Evolutionary conservation across 805 yeast genomes (phyloP).

Genomic region (Komagataella kurtzmanii): DNA sequence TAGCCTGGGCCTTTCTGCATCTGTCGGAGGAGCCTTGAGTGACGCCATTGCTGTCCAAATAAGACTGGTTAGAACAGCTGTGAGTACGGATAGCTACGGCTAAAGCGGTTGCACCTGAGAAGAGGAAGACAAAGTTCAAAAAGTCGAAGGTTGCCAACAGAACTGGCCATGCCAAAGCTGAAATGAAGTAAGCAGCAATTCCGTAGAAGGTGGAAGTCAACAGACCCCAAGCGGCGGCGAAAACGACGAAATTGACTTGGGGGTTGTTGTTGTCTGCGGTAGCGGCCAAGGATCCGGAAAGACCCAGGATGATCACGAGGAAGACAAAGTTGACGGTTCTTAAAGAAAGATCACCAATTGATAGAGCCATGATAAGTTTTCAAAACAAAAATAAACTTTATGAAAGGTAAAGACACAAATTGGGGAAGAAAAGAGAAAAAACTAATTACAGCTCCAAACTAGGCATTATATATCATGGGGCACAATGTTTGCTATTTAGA

Average conservation of each 20-base stretch:
- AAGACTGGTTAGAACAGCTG: conserved; percentile 62
- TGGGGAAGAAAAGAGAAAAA: neutral
- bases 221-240: conserved; percentile 78
- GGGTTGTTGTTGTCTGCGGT: conserved; percentile 38
- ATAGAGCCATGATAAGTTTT: conserved; percentile 20
- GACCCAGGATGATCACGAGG: conserved; percentile 70
- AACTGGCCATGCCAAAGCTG: conserved; percentile 79
- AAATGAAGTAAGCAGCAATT: conserved; percentile 58
- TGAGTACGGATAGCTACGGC: conserved; percentile 84
- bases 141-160: conserved; percentile 66
- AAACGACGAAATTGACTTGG: conserved; percentile 81
- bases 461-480: neutral
- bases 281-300: conserved; percentile 80
- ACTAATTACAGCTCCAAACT: neutral
- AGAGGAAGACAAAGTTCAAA: conserved; percentile 81
- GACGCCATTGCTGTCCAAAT: conserved; percentile 52
- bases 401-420: neutral
- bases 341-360: conserved; percentile 62
- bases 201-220: conserved; percentile 76
- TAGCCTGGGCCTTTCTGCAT: conserved; percentile 92
- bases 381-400: neutral
- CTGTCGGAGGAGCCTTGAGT: conserved; percentile 69
- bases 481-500: neutral
- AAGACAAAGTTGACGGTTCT: conserved; percentile 67
- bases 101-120: conserved; percentile 88